Evolutionary conservation across 2,329 filamentous ascomycete genomes (phyloP), one percentile per base, ranked within the genome.

Genomic region (Lizonia empirigonia): DNA sequence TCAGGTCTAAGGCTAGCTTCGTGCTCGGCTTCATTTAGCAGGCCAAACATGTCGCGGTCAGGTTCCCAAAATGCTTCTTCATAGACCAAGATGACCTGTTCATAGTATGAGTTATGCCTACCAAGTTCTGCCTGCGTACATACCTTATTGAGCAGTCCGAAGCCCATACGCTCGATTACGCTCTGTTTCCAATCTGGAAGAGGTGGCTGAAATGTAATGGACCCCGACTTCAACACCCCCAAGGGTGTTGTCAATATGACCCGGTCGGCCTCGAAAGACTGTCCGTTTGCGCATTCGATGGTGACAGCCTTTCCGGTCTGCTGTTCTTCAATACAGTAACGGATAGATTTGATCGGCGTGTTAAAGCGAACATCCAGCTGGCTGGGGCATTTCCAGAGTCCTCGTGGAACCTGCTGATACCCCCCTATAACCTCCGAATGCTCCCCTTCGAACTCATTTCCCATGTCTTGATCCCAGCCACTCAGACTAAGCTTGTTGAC

Each of bases 401-500:
- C 94, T 60, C 90, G 86, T n/a, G 93, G 90, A 35, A 99, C 85
- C 66, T 92, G 91, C 62, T 95, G 91, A 68, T 97, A 99, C 1
- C 94, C 94, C 32, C 95, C 94, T 20, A 95, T 82, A 3, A 99
- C 85, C 82, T 97, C 93, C 1, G 90, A 91, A 70, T 99, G 95
- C 55, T 89, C 87, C 6, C 94, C 94, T 71, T 97, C 92, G 77
- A 96, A 99, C 69, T 99, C 94, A 64, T 99, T 97, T 0, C 94
- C 94, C 40, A 92, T 91, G 68, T 99, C 95, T 65, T 99, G 91
- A 72, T 99, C 95, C 90, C 95, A 97, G 0, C 92, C 87, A 7
- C 87, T 85, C 12, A 99, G 83, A 71, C 93, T 97, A 15, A 99
- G 82, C 56, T 89, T 88, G 59, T 89, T 87, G 46, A 96, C 85